These are phyloP conservation scores for Talaromyces islandicus DNA, from an alignment of 2,329 filamentous ascomycete genomes.

Conservation along the genomic window DNA sequence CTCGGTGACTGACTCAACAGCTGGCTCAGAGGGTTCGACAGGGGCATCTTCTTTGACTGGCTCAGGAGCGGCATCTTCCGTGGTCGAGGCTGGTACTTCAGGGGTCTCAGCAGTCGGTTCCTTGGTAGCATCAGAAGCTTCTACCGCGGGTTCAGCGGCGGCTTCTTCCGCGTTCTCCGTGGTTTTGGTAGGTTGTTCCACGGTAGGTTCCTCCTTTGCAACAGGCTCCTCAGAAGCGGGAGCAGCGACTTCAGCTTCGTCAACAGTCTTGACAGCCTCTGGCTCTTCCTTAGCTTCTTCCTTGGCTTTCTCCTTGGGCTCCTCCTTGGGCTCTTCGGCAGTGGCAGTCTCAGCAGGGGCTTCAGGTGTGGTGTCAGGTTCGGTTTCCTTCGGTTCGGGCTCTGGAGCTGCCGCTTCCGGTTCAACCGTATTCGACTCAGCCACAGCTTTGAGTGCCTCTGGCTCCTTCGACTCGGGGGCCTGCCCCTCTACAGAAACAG, in stretches of 20 bases:
- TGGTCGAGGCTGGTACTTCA: neutral
- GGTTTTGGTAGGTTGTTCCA: neutral
- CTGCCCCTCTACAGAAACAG: slow-evolving; percentile 3
- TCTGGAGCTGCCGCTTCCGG: neutral
- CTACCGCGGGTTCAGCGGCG: neutral
- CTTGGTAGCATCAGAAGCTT: neutral
- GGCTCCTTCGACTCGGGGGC: neutral
- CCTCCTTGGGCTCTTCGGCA: neutral
- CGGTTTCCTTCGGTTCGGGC: neutral
- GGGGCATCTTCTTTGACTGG: neutral
- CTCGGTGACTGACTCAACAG: neutral
- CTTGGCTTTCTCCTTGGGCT: neutral
- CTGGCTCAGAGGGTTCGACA: neutral
- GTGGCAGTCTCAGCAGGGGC: neutral
- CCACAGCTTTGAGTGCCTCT: neutral
- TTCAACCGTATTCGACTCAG: neutral
- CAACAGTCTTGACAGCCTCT: slow-evolving; percentile 13
- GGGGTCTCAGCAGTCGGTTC: slow-evolving; percentile 2
- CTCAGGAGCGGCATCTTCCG: neutral
- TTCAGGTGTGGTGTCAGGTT: neutral
- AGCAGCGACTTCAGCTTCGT: neutral
- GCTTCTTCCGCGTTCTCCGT: neutral
- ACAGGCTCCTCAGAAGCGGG: slow-evolving; percentile 1
- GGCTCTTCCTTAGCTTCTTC: slow-evolving; percentile 6
- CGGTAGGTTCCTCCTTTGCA: neutral